Conservation (phyloP, 345 rosid genomes). For the Syzygium aromaticum region DNA sequence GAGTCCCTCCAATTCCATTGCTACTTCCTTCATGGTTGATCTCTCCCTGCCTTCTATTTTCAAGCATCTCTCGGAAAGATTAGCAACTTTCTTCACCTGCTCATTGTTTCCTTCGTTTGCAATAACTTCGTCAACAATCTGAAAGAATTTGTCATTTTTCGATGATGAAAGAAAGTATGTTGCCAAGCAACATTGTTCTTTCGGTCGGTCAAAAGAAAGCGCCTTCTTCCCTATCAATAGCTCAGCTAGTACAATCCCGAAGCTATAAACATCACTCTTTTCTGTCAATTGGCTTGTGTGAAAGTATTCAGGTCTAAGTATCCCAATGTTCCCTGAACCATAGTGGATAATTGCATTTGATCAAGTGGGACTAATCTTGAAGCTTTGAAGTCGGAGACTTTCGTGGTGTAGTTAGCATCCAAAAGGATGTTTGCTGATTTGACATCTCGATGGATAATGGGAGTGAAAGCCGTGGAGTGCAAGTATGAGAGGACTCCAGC, state of each 20-base stretch:
- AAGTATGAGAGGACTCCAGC: constrained; percentile 23
- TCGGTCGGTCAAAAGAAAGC: constrained; percentile 3
- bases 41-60: no score
- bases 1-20: no score
- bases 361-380: constrained; percentile 28
- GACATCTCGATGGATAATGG: constrained; percentile 28
- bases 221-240: constrained; percentile 20
- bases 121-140: no score
- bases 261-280: constrained; percentile 40
- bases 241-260: constrained; percentile 32
- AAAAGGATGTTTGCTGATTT: constrained; percentile 33
- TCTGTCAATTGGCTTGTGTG: constrained; percentile 6
- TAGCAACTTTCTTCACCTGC: no score
- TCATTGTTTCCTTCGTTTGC: no score
- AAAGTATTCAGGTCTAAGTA: constrained; percentile 38
- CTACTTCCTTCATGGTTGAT: no score
- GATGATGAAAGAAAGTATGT: no score
- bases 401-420: constrained; percentile 21
- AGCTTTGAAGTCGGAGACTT: constrained; percentile 38
- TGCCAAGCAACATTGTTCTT: not conserved
- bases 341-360: constrained; percentile 20
- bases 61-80: no score
- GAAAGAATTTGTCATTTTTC: no score
- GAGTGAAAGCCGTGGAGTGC: constrained; percentile 15
- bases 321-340: constrained; percentile 35